phyloP scores from a whole-genome alignment of 805 yeast genomes.

The Nakazawaea wyomingensis region DNA sequence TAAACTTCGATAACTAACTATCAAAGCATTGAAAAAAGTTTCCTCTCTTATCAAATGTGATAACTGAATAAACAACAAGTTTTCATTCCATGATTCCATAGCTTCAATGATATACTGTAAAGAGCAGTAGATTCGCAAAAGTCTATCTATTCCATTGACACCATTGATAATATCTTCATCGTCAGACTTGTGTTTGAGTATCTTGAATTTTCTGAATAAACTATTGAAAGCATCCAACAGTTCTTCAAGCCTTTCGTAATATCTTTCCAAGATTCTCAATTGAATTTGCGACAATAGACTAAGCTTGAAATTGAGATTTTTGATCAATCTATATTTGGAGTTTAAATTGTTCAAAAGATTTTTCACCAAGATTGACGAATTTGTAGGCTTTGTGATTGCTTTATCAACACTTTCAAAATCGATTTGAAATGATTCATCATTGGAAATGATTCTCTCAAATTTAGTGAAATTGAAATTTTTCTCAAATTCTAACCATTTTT shows the following conservation, averaged over 20 bases:
- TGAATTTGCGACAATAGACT: slow-evolving; percentile 56
- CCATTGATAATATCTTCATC: slow-evolving; percentile 26
- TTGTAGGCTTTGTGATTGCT: slow-evolving; percentile 52
- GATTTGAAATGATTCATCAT: slow-evolving; percentile 46
- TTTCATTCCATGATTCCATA: slow-evolving; percentile 39
- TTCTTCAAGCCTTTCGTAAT: slow-evolving; percentile 36
- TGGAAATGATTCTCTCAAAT: slow-evolving; percentile 44
- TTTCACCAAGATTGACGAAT: slow-evolving; percentile 51
- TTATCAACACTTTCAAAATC: slow-evolving; percentile 48
- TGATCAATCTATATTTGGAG: slow-evolving; percentile 46
- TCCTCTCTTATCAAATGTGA: slow-evolving; percentile 30
- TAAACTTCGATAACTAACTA: slow-evolving; percentile 30
- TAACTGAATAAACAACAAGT: slow-evolving; percentile 35
- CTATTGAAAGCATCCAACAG: slow-evolving; percentile 39
- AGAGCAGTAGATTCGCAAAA: slow-evolving; percentile 32
- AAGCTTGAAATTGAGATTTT: slow-evolving; percentile 45
- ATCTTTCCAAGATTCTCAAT: slow-evolving; percentile 47
- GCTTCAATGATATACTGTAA: slow-evolving; percentile 29
- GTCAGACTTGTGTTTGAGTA: slow-evolving; percentile 26
- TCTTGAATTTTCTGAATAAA: slow-evolving; percentile 28
- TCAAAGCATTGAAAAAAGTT: slow-evolving; percentile 40
- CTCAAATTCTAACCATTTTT: slow-evolving; percentile 52
- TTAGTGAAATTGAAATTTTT: slow-evolving; percentile 43
- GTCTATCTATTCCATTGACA: slow-evolving; percentile 21
- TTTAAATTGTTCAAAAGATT: slow-evolving; percentile 56